These are phyloP conservation scores for Camellia sinensis DNA, from an alignment of 148 eudicot species.

Conservation along the genomic window DNA sequence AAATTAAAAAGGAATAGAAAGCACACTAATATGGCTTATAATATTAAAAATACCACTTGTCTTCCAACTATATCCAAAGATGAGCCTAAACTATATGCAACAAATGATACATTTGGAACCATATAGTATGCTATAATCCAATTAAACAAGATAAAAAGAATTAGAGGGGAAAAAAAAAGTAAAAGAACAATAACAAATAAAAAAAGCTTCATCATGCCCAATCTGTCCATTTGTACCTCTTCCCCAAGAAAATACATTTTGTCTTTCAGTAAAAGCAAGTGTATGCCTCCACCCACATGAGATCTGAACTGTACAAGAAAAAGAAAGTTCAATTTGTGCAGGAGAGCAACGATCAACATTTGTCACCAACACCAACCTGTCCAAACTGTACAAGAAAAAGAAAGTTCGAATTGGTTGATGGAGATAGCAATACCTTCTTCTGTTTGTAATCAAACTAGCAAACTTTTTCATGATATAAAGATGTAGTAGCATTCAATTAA, in stretches of 20 bases:
- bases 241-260: conserved; percentile 93
- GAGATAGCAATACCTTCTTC: too few species aligned
- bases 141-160: too few species aligned
- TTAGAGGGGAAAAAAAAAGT: too few species aligned
- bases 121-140: too few species aligned
- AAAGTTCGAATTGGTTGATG: not conserved
- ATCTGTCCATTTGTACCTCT: conserved; percentile 99
- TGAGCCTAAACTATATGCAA: too few species aligned
- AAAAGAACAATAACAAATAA: too few species aligned
- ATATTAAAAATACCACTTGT: too few species aligned
- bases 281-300: conserved; percentile 99
- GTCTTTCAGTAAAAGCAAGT: conserved; percentile 74
- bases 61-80: too few species aligned
- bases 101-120: too few species aligned
- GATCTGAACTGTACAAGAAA: conserved; percentile 71
- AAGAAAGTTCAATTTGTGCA: conserved; percentile 68
- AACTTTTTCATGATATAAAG: not conserved
- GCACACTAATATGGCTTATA: too few species aligned
- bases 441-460: not conserved
- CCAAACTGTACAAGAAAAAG: conserved; percentile 64
- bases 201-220: conserved; percentile 69
- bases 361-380: conserved; percentile 94
- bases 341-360: conserved; percentile 84
- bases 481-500: not conserved
- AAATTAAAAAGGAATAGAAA: too few species aligned